Base-by-base conservation (phyloP, 495 filamentous ascomycete genomes). In the Trichoderma erinaceum region DNA sequence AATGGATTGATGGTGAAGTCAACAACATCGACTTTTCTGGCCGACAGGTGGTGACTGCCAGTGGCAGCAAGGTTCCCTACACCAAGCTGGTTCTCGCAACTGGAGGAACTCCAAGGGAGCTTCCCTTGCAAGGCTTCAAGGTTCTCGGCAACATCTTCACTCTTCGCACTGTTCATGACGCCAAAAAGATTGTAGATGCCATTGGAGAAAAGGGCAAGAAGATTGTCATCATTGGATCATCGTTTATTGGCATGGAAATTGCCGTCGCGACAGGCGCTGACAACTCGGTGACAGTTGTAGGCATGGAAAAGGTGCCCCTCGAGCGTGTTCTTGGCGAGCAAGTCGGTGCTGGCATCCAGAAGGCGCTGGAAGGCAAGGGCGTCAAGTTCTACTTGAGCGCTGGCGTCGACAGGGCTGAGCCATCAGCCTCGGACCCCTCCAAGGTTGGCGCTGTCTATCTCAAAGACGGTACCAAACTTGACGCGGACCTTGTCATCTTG, bases 241-340 rank as follows among this genome's bases (percentile, higher is more conserved):
- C 90, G 63, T 97, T 99, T 78, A 99, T 99, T 76, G 86, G 95
- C 46, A 96, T 99, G 93, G 95, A 99, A 78, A 85, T 97, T 35
- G 92, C 89, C 50, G 97, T 93, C 65, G 87, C 87, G 43, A 88
- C 88, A 3, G 78, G 86, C 15, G 88, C 88, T 66, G 87, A 86
- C 65, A 92, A 97, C 73, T 78, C 86, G 21, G 90, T 99, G 46
- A 90, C 90, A n/a, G 86, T 97, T 66, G 82, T 99, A n/a, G 95
- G 95, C 66, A 94, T 93, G 90, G 96, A 97, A 75, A 87, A 83
- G 69, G 85, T 84, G 41, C 95, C 95, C 2, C 79, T 97, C 69
- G 93, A 97, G 76, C 89, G 92, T 44, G 86, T 99, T 21, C 89
- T 99, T 81, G 95, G 95, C 65, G 83, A 83, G 58, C 75, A 90